Percentiles rank a stretch among this genome's conserved stretches.
phyloP scores from a whole-genome alignment of 495 filamentous ascomycete genomes.

The Penicillium ochrochloron region DNA sequence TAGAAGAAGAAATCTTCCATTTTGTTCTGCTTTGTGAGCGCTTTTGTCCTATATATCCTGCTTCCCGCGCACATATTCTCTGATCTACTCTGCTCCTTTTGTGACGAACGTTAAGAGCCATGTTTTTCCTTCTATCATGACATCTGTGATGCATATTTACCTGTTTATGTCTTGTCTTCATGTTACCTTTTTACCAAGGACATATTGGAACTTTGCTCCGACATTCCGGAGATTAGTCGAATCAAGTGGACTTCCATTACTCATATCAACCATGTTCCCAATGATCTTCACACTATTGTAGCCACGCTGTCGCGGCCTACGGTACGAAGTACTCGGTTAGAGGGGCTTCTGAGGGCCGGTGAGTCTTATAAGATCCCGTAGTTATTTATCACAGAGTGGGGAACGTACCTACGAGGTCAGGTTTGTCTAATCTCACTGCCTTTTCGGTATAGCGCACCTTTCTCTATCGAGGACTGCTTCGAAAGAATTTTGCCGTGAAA shows the following conservation, averaged over 20 bases:
- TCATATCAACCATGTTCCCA: background rate
- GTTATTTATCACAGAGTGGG: too few species aligned
- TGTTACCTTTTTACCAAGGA: background rate
- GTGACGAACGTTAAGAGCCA: slow-evolving; percentile 10
- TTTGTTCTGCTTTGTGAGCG: slow-evolving; percentile 3
- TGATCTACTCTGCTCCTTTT: slow-evolving; percentile 4
- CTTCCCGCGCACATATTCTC: slow-evolving; percentile 9
- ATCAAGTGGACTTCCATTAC: background rate
- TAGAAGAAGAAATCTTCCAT: background rate
- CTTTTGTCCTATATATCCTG: background rate
- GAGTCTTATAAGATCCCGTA: too few species aligned
- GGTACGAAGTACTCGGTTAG: too few species aligned
- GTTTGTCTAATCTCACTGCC: too few species aligned
- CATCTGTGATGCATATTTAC: slow-evolving; percentile 13
- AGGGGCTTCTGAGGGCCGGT: too few species aligned
- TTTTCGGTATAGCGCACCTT: too few species aligned
- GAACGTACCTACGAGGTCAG: too few species aligned
- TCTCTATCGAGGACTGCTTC: too few species aligned
- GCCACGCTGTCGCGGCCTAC: too few species aligned
- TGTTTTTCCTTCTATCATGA: slow-evolving; percentile 13
- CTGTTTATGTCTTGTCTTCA: slow-evolving; percentile 10
- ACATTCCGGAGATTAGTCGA: background rate
- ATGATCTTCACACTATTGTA: background rate
- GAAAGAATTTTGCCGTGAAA: too few species aligned
- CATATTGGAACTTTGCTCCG: background rate